Evolutionary conservation across 768 basidiomycete species (phyloP), one percentile per base, ranked within the genome.

Genomic region (Cystoderma amianthinum): DNA sequence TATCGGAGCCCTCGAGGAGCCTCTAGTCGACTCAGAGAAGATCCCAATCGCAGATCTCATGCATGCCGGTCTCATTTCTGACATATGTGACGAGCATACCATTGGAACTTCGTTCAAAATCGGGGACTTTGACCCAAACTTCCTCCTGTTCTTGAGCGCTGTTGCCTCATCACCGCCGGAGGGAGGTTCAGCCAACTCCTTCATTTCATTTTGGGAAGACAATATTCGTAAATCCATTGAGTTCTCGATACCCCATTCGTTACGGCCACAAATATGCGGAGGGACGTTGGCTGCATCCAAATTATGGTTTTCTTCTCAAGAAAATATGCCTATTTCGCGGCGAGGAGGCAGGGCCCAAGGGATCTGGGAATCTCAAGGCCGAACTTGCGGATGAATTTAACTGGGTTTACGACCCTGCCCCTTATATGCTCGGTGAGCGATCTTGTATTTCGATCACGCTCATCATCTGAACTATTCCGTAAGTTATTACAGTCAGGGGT

Each of bases 321-420:
- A 44, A 45, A 1, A 21, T n/a, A n/a, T n/a, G n/a, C n/a, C n/a
- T n/a, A n/a, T n/a, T n/a, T n/a, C n/a, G n/a, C n/a, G n/a, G n/a
- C 47, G 21, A 58, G 57, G 38, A 2, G 39, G 18, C 54, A 55
- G 39, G 38, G 57, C 43, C 57, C 4, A 32, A 12, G 3, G 36
- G 39, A 41, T 25, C 22, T 6, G 44, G 45, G 3, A 35, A 57
- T 41, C 57, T 50, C 16, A 49, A 39, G 28, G 28, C n/a, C 28
- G 53, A 55, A 33, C 41, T 58, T 10, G 13, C 45, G 12, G 25
- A 38, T 20, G 55, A 52, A 42, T 16, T 54, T 20, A 25, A 25
- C 12, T 58, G 53, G 52, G 41, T 39, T 13, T 58, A 57, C 43
- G 43, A 53, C 13, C 49, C 49, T 5, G 50, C 47, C 10, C 53